A percentile compares a stretch with the other conserved stretches of the same genome.
Evolutionary conservation across 495 filamentous ascomycete genomes (phyloP).

Genomic region (Staphylotrichum longicolle): DNA sequence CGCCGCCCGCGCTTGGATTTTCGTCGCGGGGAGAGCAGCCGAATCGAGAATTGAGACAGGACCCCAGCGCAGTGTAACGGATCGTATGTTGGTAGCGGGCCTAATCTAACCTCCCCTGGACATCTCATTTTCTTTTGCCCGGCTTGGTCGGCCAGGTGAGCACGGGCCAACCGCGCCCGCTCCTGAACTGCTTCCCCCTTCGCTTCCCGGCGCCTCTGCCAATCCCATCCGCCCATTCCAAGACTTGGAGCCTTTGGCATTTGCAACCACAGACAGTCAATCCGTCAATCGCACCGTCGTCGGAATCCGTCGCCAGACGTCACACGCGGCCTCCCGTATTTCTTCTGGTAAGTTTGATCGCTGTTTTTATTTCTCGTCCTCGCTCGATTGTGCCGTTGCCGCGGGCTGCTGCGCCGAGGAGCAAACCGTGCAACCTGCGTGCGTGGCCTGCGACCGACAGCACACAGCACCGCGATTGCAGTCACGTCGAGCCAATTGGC

Average conservation of each 20-base stretch:
- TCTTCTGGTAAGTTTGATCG: conserved; percentile 10
- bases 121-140: conserved; percentile 34
- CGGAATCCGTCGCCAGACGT: conserved; percentile 11
- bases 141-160: conserved; percentile 10
- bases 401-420: conserved; percentile 5
- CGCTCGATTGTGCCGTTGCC: background rate
- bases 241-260: conserved; percentile 15
- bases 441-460: conserved; percentile 15
- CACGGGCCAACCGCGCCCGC: conserved; percentile 29
- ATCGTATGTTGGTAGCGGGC: conserved; percentile 25
- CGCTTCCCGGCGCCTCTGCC: conserved; percentile 21
- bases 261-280: conserved; percentile 27
- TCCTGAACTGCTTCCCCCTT: conserved; percentile 17
- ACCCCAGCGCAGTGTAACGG: conserved; percentile 15
- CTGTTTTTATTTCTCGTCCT: background rate
- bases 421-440: conserved; percentile 21
- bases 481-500: conserved; percentile 19
- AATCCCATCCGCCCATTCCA: conserved; percentile 31
- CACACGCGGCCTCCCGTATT: conserved; percentile 7
- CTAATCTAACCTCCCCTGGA: conserved; percentile 28
- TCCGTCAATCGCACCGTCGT: conserved; percentile 22
- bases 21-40: background rate
- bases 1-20: no score
- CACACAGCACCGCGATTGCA: conserved; percentile 3
- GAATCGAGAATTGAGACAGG: conserved; percentile 3